Evolutionary conservation across 306 rosid genomes (phyloP).

Genomic region (Lagenaria siceraria): DNA sequence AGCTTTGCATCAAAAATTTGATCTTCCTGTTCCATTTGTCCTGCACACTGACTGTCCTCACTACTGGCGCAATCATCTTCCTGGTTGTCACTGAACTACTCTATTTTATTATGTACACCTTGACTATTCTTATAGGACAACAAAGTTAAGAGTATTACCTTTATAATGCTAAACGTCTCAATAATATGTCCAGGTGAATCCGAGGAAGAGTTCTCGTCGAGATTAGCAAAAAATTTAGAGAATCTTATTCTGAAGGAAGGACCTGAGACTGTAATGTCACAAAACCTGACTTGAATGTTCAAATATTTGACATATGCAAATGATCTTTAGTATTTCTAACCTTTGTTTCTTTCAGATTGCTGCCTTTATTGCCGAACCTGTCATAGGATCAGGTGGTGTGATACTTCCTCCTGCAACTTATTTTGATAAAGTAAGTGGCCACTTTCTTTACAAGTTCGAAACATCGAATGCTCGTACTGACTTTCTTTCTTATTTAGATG

Average conservation of each 20-base stretch:
- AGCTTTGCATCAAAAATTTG: slow-evolving; percentile 83
- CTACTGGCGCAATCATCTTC: slow-evolving; percentile 93
- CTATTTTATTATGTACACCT: not conserved
- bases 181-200: slow-evolving; percentile 66
- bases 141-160: not conserved
- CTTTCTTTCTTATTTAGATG: not conserved
- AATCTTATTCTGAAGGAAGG: slow-evolving; percentile 80
- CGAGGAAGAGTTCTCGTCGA: slow-evolving; percentile 82
- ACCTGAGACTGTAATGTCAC: slow-evolving; percentile 65
- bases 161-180: slow-evolving; percentile 11
- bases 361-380: slow-evolving; percentile 96
- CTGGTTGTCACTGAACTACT: slow-evolving; percentile 40
- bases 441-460: not conserved
- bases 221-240: slow-evolving; percentile 82
- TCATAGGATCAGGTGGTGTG: slow-evolving; percentile 97
- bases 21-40: slow-evolving; percentile 88
- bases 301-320: slow-evolving; percentile 5
- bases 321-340: not conserved
- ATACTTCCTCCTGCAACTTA: slow-evolving; percentile 76
- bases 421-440: slow-evolving; percentile 60
- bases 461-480: not conserved
- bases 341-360: slow-evolving; percentile 54
- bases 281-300: not conserved
- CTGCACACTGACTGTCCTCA: slow-evolving; percentile 95
- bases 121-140: not conserved